These are phyloP conservation scores for Leccinum pachyderme DNA, from an alignment of 1,284 basidiomycete genomes.

Conservation along the genomic window DNA sequence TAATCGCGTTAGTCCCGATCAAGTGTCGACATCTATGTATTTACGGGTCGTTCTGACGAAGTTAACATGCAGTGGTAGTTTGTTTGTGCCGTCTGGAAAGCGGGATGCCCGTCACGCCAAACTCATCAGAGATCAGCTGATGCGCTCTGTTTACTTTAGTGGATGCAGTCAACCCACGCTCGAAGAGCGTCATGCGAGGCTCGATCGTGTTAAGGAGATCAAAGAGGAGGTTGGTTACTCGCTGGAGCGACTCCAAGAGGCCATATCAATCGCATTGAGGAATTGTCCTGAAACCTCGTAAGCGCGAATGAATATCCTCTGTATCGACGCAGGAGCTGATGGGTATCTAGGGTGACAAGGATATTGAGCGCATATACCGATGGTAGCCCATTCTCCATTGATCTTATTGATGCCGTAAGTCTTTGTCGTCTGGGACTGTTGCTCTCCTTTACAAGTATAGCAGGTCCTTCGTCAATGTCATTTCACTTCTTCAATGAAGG, in stretches of 20 bases:
- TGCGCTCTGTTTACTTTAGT: slow-evolving; percentile 23
- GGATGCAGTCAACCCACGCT: background rate
- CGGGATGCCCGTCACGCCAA: slow-evolving; percentile 26
- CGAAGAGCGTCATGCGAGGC: slow-evolving; percentile 20
- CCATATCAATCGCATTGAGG: slow-evolving; percentile 17
- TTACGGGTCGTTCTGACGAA: background rate
- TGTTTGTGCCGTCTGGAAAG: slow-evolving; percentile 25
- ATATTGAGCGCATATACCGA: slow-evolving; percentile 35
- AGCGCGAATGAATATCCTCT: slow-evolving; percentile 13
- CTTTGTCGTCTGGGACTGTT: background rate
- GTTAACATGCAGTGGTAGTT: slow-evolving; percentile 28
- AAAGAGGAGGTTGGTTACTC: slow-evolving; percentile 33
- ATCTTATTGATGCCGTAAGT: slow-evolving; percentile 40
- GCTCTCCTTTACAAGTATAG: background rate
- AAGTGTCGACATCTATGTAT: background rate
- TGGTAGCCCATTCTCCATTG: slow-evolving; percentile 39
- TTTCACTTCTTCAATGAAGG: slow-evolving; percentile 39
- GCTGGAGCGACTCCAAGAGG: slow-evolving; percentile 16
- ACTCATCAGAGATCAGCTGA: slow-evolving; percentile 24
- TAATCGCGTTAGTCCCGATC: slow-evolving; percentile 22
- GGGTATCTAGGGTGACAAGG: slow-evolving; percentile 17
- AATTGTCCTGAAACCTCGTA: slow-evolving; percentile 35
- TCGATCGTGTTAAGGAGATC: slow-evolving; percentile 25
- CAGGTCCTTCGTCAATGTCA: slow-evolving; percentile 43
- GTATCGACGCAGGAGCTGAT: background rate